Base-by-base conservation (phyloP, 192 early-diverging fungal species). In the Podila epigama region DNA sequence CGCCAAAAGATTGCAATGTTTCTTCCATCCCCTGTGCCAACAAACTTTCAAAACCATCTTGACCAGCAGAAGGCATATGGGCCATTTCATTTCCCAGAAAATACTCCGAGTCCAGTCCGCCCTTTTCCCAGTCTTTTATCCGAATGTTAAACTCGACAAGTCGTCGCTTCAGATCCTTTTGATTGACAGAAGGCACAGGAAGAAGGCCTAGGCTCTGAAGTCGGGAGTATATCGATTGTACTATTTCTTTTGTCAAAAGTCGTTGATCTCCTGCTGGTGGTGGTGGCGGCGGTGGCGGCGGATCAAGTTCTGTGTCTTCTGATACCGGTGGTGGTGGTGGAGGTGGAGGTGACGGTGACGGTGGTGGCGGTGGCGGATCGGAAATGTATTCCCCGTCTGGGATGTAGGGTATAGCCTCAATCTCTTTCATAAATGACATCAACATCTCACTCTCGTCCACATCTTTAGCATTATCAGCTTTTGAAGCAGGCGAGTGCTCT, bases 341-440 rank as follows among this genome's bases (percentile, higher is more conserved):
- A 33, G 51, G 56, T 34, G 57, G 52, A 32, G 70, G 48, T 16
- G 70, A 58, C 5, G 64, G 63, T 13, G 63, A 50, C 33, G 54
- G 50, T 42, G 60, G 60, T 2, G 60, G 54, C 11, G 53, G 34
- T 2, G 40, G 41, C 33, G 11, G 57, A 33, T 52, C 33, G 27
- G 41, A 39, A 3, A 13, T 34, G 2, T 28, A 20, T 22, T 61
- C 52, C 3, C 59, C 56, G 16, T 71, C 42, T 1, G 55, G 34
- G 31, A 54, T 51, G 27, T 20, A 63, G 25, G 68, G 70, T 28
- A 72, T 72, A 1, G 70, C 55, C 6, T 72, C 58, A 33, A 72
- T 65, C 39, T 72, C 70, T 15, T 59, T 39, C n/a, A 72, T 40
- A 32, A 72, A 72, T 15, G 70, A 64, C n/a, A 59, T 13, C n/a